A percentile compares a stretch with the other conserved stretches of the same genome.
Evolutionary conservation across 306 rosid species (phyloP).

Genomic region (Gastrolobium bilobum): DNA sequence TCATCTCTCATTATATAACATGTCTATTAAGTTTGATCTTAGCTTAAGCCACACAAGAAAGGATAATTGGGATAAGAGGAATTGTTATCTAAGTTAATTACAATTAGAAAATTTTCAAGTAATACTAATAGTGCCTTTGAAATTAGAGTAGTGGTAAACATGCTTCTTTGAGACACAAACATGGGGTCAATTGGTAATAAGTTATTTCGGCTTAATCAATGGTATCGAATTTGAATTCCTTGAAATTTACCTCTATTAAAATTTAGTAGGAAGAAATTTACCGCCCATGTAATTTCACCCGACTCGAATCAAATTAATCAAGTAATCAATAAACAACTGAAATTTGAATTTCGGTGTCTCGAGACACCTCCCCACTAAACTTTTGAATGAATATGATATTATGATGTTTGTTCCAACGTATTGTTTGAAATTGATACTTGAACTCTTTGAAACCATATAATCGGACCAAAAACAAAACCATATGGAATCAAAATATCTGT

Average conservation of each 20-base stretch:
- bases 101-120: neutral
- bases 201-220: too few relatives aligned
- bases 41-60: conserved; percentile 12
- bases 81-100: conserved; percentile 11
- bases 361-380: conserved; percentile 39
- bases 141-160: too few relatives aligned
- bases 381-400: conserved; percentile 24
- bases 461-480: conserved; percentile 17
- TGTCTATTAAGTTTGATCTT: conserved; percentile 25
- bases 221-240: too few relatives aligned
- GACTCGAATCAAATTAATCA: too few relatives aligned
- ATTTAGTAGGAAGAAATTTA: too few relatives aligned
- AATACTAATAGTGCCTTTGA: neutral
- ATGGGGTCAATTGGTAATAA: too few relatives aligned
- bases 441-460: conserved; percentile 44
- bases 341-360: conserved; percentile 6
- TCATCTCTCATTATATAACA: conserved; percentile 15
- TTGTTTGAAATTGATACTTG: conserved; percentile 51
- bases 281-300: too few relatives aligned
- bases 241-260: too few relatives aligned
- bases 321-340: too few relatives aligned
- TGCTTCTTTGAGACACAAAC: too few relatives aligned
- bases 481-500: conserved; percentile 36
- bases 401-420: conserved; percentile 30
- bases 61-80: neutral